phyloP scores from a whole-genome alignment of 306 rosid genomes.

The Dicorynia guianensis region DNA sequence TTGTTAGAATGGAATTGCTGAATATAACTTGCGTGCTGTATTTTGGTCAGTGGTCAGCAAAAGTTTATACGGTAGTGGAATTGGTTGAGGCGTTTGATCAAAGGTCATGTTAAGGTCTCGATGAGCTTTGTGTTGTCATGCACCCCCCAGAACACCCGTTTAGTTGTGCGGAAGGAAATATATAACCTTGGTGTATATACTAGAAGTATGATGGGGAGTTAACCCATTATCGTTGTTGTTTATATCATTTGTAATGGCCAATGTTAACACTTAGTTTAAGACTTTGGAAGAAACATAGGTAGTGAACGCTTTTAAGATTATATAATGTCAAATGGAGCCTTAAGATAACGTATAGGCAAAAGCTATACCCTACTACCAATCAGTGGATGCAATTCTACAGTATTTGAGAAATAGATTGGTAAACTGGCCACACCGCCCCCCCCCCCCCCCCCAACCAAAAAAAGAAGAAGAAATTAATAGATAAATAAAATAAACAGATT shows the following conservation, averaged over 20 bases:
- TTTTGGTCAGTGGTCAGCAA: neutral
- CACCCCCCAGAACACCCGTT: neutral
- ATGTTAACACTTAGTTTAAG: neutral
- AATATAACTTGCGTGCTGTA: neutral
- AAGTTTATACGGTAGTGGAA: too few species aligned
- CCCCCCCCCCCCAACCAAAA: too few species aligned
- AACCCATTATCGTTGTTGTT: neutral
- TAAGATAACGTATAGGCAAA: neutral
- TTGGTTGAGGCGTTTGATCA: too few species aligned
- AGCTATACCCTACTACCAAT: too few species aligned
- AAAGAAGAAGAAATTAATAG: too few species aligned
- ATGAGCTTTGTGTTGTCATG: slow-evolving; percentile 27
- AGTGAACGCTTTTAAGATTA: neutral
- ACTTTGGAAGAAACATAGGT: too few species aligned
- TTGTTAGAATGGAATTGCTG: neutral
- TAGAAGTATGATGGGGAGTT: neutral
- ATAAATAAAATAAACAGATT: neutral
- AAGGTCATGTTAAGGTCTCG: neutral
- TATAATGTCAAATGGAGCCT: neutral
- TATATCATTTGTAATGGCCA: neutral
- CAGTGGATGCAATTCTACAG: neutral
- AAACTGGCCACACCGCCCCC: too few species aligned
- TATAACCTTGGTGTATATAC: slow-evolving; percentile 4
- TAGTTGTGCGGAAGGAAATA: slow-evolving; percentile 9
- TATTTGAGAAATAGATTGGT: neutral